These are phyloP conservation scores for Heritiera littoralis DNA, from an alignment of 345 rosid species.

Conservation along the genomic window DNA sequence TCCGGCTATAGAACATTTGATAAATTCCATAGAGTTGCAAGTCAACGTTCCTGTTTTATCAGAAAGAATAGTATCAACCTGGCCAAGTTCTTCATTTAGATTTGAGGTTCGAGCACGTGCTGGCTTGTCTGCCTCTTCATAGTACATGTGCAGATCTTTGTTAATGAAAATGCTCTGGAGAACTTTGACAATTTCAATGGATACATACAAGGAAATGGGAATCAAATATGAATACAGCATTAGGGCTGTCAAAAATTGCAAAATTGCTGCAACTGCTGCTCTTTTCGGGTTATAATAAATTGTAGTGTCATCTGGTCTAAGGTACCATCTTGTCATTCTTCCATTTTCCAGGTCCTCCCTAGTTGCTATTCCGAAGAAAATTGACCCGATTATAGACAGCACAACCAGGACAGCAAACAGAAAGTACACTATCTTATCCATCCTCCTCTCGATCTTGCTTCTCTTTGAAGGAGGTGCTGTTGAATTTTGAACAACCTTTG, in stretches of 20 bases:
- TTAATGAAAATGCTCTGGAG: slow-evolving; percentile 93
- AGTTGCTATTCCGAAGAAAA: slow-evolving; percentile 75
- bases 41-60: slow-evolving; percentile 98
- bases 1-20: slow-evolving; percentile 86
- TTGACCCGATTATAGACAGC: slow-evolving; percentile 65
- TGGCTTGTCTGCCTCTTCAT: slow-evolving; percentile 83
- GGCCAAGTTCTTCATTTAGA: slow-evolving; percentile 97
- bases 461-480: slow-evolving; percentile 93
- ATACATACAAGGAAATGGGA: slow-evolving; percentile 92
- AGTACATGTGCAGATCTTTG: slow-evolving; percentile 77
- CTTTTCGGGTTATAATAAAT: slow-evolving; percentile 61
- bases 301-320: slow-evolving; percentile 77
- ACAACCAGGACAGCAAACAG: slow-evolving; percentile 66
- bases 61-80: slow-evolving; percentile 83
- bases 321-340: slow-evolving; percentile 91
- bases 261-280: slow-evolving; percentile 63
- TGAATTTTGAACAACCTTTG: slow-evolving; percentile 92
- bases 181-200: slow-evolving; percentile 88
- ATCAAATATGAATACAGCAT: slow-evolving; percentile 89
- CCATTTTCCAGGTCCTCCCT: slow-evolving; percentile 62
- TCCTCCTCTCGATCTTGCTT: slow-evolving; percentile 84
- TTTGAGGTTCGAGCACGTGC: slow-evolving; percentile 95
- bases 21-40: slow-evolving; percentile 95
- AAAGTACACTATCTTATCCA: slow-evolving; percentile 73
- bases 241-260: slow-evolving; percentile 77